phyloP scores from a whole-genome alignment of 306 rosid species.

The Clitoria ternatea region DNA sequence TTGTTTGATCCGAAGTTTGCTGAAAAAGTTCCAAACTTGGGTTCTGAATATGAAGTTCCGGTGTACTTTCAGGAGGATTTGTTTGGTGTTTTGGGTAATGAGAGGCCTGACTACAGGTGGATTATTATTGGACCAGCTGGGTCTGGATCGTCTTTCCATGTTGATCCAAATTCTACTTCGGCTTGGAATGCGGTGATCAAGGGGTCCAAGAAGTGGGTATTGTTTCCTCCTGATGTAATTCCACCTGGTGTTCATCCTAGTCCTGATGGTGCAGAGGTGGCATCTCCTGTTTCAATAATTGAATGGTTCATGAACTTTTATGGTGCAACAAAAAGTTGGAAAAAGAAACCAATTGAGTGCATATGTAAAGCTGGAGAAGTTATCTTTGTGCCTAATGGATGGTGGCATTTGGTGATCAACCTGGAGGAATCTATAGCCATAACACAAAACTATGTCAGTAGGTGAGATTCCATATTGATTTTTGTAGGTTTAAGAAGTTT shows the following conservation, averaged over 20 bases:
- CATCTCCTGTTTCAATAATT: constrained; percentile 85
- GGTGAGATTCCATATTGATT: constrained; percentile 40
- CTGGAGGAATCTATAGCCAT: constrained; percentile 90
- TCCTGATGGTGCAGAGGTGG: constrained; percentile 93
- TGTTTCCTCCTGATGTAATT: constrained; percentile 86
- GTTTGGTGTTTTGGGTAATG: constrained; percentile 68
- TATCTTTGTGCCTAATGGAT: constrained; percentile 87
- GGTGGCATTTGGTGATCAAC: constrained; percentile 99
- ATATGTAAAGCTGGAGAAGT: constrained; percentile 91
- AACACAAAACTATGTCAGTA: constrained; percentile 92
- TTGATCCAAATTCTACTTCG: constrained; percentile 94
- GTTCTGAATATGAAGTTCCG: constrained; percentile 69
- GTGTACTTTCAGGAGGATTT: constrained; percentile 75
- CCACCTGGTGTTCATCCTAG: constrained; percentile 97
- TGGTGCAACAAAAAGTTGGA: constrained; percentile 65
- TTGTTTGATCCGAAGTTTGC: constrained; percentile 84
- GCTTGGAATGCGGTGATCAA: constrained; percentile 96
- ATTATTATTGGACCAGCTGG: constrained; percentile 87
- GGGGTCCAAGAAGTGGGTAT: constrained; percentile 93
- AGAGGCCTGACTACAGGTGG: constrained; percentile 89
- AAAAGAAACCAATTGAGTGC: constrained; percentile 80
- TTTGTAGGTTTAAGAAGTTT: not conserved
- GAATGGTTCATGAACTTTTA: constrained; percentile 99
- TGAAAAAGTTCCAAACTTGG: constrained; percentile 73
- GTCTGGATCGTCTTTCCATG: constrained; percentile 89